These are phyloP conservation scores for Fagus sylvatica DNA, from an alignment of 306 rosid genomes.

Conservation along the genomic window DNA sequence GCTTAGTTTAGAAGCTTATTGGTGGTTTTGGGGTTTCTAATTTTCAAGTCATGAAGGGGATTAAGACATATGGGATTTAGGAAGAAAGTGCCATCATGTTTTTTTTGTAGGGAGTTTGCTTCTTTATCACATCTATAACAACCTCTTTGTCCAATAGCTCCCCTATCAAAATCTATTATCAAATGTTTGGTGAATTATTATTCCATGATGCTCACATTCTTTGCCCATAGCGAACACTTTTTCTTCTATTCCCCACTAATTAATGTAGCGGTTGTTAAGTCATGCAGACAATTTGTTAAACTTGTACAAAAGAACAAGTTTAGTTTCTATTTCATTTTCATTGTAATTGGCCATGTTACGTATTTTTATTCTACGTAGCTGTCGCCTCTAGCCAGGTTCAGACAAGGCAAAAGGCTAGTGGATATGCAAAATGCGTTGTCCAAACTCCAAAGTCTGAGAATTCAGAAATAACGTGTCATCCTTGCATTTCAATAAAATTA, in stretches of 20 bases:
- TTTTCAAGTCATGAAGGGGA: slow-evolving; percentile 34
- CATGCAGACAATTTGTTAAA: slow-evolving; percentile 24
- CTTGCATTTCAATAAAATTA: neutral
- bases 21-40: slow-evolving; percentile 34
- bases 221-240: slow-evolving; percentile 11
- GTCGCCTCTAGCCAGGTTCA: slow-evolving; percentile 19
- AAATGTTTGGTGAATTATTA: slow-evolving; percentile 65
- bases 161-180: slow-evolving; percentile 69
- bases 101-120: slow-evolving; percentile 52
- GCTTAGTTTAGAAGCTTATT: slow-evolving; percentile 54
- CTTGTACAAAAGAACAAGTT: slow-evolving; percentile 22
- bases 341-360: slow-evolving; percentile 34
- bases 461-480: neutral
- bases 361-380: slow-evolving; percentile 23
- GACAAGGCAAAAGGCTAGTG: neutral
- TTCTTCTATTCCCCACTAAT: neutral
- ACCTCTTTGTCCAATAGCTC: slow-evolving; percentile 57
- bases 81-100: slow-evolving; percentile 37
- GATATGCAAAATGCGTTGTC: slow-evolving; percentile 12
- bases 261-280: slow-evolving; percentile 24
- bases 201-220: slow-evolving; percentile 13
- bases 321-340: slow-evolving; percentile 54
- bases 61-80: slow-evolving; percentile 42
- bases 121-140: slow-evolving; percentile 75
- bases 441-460: neutral